Base-by-base conservation (phyloP, 2,329 filamentous ascomycete species). In the Penicillium nordicum region DNA sequence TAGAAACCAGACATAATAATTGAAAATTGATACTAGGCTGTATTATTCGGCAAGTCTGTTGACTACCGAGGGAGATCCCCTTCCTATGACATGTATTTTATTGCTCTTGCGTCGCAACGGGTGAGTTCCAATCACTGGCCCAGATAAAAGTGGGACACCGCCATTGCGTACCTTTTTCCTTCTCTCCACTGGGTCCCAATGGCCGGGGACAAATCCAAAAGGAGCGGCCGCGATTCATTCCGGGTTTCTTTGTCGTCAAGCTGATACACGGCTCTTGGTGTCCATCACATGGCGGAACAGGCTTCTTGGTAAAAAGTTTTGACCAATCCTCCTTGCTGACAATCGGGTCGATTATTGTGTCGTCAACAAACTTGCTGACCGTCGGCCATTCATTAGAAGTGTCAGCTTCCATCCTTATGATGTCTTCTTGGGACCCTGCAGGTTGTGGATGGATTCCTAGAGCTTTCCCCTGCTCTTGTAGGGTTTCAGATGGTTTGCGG, bases 261-360 rank as follows among this genome's bases (percentile, higher is more conserved):
- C 82, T 90, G 61, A 92, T 89, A 73, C 94, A 97, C 3, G 90
- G 88, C 66, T 97, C 92, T 51, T 85, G 80, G 69, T 99, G 94
- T 46, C 78, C 76, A 65, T 97, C 92, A 70, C 94, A 99, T 55
- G 82, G 83, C 1, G 94, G 94, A 1, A 84, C 80, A 1, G 84
- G 77, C 55, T 88, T 86, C 71, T 88, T 91, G 16, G 87, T 84
- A 59, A 97, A 87, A 14, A 97, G 80, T 69, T 88, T 92, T 5
- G 85, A 87, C 94, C 94, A 97, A 23, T 88, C 88, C 68, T 94
- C 88, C 70, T 90, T 93, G 44, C 83, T 83, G 58, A 84, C 80
- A 48, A 91, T 84, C 0, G 88, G 87, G 63, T 92, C 89, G 29
- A 77, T 69, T 58, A 88, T 79, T 1, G 84, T 78, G 54, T 72